Conservation (phyloP, 768 basidiomycete genomes). For the Cystobasidium onofrii region DNA sequence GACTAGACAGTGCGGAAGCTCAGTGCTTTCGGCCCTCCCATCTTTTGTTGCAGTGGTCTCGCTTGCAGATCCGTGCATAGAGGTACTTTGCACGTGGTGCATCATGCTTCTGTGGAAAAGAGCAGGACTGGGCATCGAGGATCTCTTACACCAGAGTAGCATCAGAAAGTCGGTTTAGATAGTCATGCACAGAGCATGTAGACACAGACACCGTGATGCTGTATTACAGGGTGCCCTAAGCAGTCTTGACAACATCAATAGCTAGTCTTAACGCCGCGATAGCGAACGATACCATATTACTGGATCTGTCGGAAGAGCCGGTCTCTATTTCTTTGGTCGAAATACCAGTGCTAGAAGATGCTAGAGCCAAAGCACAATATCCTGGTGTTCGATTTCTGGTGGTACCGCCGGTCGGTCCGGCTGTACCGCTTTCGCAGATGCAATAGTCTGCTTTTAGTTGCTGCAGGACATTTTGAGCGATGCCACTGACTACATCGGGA, state of each 20-base stretch:
- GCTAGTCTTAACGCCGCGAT: not conserved
- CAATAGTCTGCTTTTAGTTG: conserved; percentile 22
- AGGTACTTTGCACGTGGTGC: too few species aligned
- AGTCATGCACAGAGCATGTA: too few species aligned
- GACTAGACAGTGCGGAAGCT: too few species aligned
- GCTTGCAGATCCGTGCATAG: too few species aligned
- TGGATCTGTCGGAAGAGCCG: not conserved
- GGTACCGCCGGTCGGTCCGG: conserved; percentile 29
- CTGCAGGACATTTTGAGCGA: conserved; percentile 16
- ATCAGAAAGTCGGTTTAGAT: too few species aligned
- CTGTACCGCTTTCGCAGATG: conserved; percentile 31
- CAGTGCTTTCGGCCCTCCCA: too few species aligned
- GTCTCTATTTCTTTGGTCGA: conserved; percentile 2
- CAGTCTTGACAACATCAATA: not conserved
- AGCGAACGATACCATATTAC: not conserved
- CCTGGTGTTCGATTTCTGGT: conserved; percentile 27
- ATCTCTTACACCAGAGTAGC: too few species aligned
- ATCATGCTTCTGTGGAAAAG: too few species aligned
- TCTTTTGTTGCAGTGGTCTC: too few species aligned
- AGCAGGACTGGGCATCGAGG: too few species aligned
- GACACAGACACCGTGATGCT: too few species aligned
- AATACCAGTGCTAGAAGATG: not conserved
- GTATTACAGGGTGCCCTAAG: not conserved
- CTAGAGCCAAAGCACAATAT: conserved; percentile 28
- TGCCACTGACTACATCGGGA: conserved; percentile 12